phyloP scores from a whole-genome alignment of 805 yeast genomes.

The Candida pseudoglaebosa region DNA sequence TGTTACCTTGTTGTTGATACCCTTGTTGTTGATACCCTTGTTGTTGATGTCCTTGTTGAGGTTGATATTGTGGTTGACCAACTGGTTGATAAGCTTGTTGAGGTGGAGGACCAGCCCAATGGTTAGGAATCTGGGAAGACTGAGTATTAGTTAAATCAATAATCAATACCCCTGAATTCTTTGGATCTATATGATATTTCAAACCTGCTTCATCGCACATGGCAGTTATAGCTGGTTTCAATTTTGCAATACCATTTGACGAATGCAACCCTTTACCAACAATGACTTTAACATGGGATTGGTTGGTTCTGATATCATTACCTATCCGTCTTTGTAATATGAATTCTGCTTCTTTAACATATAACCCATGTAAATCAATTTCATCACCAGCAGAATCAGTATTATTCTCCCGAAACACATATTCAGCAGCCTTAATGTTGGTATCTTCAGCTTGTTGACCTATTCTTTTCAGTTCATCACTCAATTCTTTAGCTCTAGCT shows the following conservation, averaged over 20 bases:
- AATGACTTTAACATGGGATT: slow-evolving; percentile 67
- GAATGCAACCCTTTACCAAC: slow-evolving; percentile 95
- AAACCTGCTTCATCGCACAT: slow-evolving; percentile 67
- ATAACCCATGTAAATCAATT: slow-evolving; percentile 90
- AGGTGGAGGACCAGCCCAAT: slow-evolving; percentile 23
- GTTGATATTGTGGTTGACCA: slow-evolving; percentile 20
- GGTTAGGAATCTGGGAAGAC: slow-evolving; percentile 26
- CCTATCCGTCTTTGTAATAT: slow-evolving; percentile 69
- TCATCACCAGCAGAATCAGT: slow-evolving; percentile 82
- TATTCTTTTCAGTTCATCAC: slow-evolving; percentile 63
- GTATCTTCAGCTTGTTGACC: slow-evolving; percentile 58
- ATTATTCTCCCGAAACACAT: slow-evolving; percentile 83
- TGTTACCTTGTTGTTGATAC: slow-evolving; percentile 13
- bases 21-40: slow-evolving; percentile 13
- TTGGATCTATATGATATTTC: slow-evolving; percentile 56
- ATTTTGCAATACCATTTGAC: slow-evolving; percentile 72
- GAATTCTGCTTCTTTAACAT: slow-evolving; percentile 81
- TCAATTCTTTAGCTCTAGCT: slow-evolving; percentile 64
- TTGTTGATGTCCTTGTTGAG: slow-evolving; percentile 18
- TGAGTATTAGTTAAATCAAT: slow-evolving; percentile 48
- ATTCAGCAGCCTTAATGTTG: slow-evolving; percentile 83
- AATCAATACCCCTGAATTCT: slow-evolving; percentile 77
- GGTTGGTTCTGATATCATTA: slow-evolving; percentile 57
- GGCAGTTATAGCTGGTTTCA: slow-evolving; percentile 84
- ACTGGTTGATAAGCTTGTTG: slow-evolving; percentile 19